Evolutionary conservation across 352 stramenopile species (phyloP).

Genomic region (Phytopythium sindhum): DNA sequence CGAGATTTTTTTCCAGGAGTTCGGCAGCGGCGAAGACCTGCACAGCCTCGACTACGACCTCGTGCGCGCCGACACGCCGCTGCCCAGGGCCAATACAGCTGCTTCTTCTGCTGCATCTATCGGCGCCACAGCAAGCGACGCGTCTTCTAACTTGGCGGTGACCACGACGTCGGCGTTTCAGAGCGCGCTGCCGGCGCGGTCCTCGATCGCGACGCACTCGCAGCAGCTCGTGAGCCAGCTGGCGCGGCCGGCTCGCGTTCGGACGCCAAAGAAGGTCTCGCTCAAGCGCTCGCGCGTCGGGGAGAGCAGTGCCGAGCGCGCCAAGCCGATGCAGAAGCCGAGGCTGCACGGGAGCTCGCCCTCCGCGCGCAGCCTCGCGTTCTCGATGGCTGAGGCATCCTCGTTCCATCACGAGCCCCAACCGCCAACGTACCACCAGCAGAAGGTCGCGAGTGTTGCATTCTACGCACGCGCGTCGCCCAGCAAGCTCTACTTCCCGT

Average conservation of each 20-base stretch:
- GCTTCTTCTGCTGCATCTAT: neutral
- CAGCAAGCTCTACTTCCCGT: slow-evolving; percentile 52
- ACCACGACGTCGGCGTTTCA: slow-evolving; percentile 20
- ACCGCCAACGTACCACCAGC: neutral
- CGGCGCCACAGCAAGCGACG: neutral
- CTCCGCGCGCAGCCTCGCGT: slow-evolving; percentile 14
- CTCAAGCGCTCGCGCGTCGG: slow-evolving; percentile 48
- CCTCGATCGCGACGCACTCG: slow-evolving; percentile 7
- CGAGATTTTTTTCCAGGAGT: slow-evolving; percentile 66
- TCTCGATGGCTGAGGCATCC: slow-evolving; percentile 1
- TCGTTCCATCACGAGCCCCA: neutral
- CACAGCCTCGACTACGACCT: slow-evolving; percentile 40
- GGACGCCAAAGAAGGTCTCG: slow-evolving; percentile 51
- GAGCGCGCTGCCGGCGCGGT: slow-evolving; percentile 22
- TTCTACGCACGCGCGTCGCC: slow-evolving; percentile 31
- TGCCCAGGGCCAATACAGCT: neutral
- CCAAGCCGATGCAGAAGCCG: slow-evolving; percentile 43
- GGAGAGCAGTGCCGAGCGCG: slow-evolving; percentile 55
- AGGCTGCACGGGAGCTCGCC: slow-evolving; percentile 32
- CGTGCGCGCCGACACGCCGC: slow-evolving; percentile 11
- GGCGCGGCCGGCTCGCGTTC: slow-evolving; percentile 35
- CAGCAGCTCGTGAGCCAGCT: slow-evolving; percentile 32
- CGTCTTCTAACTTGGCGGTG: neutral
- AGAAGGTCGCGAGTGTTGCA: slow-evolving; percentile 1
- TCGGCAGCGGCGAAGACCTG: slow-evolving; percentile 51